A percentile compares a stretch with the other conserved stretches of the same genome.
phyloP scores from a whole-genome alignment of 2,329 filamentous ascomycete species.

The Hypoxylon sp. region DNA sequence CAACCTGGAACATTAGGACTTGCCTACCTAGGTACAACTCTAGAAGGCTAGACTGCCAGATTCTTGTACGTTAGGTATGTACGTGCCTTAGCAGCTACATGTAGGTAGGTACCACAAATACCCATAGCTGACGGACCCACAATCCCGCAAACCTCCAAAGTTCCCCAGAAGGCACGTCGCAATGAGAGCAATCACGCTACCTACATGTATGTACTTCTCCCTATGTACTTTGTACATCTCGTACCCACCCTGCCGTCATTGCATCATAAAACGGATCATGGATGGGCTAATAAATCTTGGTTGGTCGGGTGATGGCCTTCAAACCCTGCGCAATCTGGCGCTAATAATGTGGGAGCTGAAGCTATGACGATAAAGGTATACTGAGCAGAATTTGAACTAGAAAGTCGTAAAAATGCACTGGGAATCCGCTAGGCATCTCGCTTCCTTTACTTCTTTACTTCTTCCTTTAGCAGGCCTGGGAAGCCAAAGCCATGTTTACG shows the following conservation, averaged over 20 bases:
- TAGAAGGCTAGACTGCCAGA: constrained; percentile 23
- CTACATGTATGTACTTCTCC: background rate
- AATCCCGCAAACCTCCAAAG: constrained; percentile 35
- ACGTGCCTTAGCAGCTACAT: too few relatives aligned
- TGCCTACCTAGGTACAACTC: constrained; percentile 11
- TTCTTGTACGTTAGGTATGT: constrained; percentile 13
- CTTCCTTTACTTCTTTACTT: too few relatives aligned
- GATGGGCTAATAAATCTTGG: constrained; percentile 8
- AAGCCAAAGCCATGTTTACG: too few relatives aligned
- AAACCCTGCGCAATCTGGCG: constrained; percentile 6
- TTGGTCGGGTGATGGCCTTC: constrained; percentile 18
- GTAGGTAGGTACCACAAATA: too few relatives aligned
- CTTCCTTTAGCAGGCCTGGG: constrained; percentile 3
- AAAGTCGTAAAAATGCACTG: background rate
- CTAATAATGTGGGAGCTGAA: constrained; percentile 21
- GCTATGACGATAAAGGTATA: constrained; percentile 21
- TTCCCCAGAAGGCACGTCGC: constrained; percentile 26
- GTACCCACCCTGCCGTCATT: background rate
- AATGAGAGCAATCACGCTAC: background rate
- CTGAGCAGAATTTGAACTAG: too few relatives aligned
- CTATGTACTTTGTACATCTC: background rate
- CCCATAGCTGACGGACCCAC: constrained; percentile 23
- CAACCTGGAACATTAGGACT: constrained; percentile 21
- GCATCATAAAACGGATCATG: constrained; percentile 6
- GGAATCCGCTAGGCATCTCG: constrained; percentile 18